Evolutionary conservation across 352 stramenopile species (phyloP), one percentile per base, ranked within the genome.

Genomic region (Phytopythium litorale): DNA sequence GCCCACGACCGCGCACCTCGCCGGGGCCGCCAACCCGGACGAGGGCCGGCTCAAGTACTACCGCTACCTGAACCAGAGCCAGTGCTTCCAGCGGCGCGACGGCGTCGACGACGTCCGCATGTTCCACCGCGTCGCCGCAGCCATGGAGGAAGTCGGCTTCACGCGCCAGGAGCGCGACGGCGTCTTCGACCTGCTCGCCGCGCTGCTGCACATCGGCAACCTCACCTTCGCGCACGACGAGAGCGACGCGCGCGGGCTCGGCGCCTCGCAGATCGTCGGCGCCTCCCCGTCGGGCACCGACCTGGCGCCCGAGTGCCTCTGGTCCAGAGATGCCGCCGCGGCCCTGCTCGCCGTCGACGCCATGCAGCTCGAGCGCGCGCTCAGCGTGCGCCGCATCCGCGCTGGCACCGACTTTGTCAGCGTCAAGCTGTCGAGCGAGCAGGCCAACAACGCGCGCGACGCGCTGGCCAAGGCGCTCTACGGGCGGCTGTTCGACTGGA

Each of bases 171-270:
- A 96, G 64, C 81, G 87, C 50, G 68, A 64, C 23, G 85, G 86
- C 35, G 91, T 95, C 65, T 94, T 96, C 45, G 81, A 92, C 67
- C 71, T 92, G 11, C 49, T 94, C 4, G 88, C 88, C 7, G 88
- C 88, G 19, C 68, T 97, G n/a, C 79, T 97, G 68, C 89, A 97
- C 64, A 86, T 97, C 53, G 89, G 90, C 11, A 97, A 96, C 63
- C 75, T 96, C 33, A 80, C 75, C 19, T 96, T 96, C 57, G 82
- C 92, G 70, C 79, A 91, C 68, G 78, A 93, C 64, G 83, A 89
- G 58, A 73, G 82, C 56, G 80, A 62, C 46, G 77, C 87, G 25
- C 79, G 72, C 16, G 52, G 54, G 23, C 65, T 77, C 59, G 70
- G 70, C 16, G 67, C 79, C 43, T 83, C 75, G 0, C 67, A 74